phyloP scores from a whole-genome alignment of 2,329 filamentous ascomycete species.

The Bipolaris gigantea region DNA sequence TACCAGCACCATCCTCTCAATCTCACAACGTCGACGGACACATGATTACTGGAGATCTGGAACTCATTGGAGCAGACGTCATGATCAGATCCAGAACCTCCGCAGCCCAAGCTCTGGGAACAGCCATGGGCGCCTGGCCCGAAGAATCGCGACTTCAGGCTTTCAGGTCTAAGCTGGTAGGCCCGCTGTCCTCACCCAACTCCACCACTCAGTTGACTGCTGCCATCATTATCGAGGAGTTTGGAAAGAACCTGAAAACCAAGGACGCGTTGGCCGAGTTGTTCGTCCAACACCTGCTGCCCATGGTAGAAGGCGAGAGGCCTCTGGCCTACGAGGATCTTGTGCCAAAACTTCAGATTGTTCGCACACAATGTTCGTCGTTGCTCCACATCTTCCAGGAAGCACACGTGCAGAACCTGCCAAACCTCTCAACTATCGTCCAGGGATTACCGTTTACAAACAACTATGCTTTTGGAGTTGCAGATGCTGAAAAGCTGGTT shows the following conservation, averaged over 20 bases:
- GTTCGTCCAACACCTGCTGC: slow-evolving; percentile 67
- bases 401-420: slow-evolving; percentile 61
- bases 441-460: slow-evolving; percentile 92
- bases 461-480: slow-evolving; percentile 86
- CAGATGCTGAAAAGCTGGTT: slow-evolving; percentile 85
- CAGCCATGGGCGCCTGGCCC: slow-evolving; percentile 79
- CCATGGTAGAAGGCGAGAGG: slow-evolving; percentile 78
- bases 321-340: slow-evolving; percentile 86
- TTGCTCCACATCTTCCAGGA: slow-evolving; percentile 90
- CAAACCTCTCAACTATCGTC: slow-evolving; percentile 82
- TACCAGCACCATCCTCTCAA: slow-evolving; percentile 60
- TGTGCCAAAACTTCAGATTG: slow-evolving; percentile 84
- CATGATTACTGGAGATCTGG: slow-evolving; percentile 96
- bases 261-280: slow-evolving; percentile 57
- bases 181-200: slow-evolving; percentile 69
- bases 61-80: slow-evolving; percentile 86
- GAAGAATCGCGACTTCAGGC: slow-evolving; percentile 58
- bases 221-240: slow-evolving; percentile 85
- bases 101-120: slow-evolving; percentile 82
- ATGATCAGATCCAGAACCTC: slow-evolving; percentile 88
- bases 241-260: slow-evolving; percentile 60
- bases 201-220: slow-evolving; percentile 86
- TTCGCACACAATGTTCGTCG: slow-evolving; percentile 87
- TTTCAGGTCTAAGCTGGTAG: slow-evolving; percentile 67
- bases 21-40: slow-evolving; percentile 92